phyloP scores from a whole-genome alignment of 768 basidiomycete species.

The Pleurotus eryngii region DNA sequence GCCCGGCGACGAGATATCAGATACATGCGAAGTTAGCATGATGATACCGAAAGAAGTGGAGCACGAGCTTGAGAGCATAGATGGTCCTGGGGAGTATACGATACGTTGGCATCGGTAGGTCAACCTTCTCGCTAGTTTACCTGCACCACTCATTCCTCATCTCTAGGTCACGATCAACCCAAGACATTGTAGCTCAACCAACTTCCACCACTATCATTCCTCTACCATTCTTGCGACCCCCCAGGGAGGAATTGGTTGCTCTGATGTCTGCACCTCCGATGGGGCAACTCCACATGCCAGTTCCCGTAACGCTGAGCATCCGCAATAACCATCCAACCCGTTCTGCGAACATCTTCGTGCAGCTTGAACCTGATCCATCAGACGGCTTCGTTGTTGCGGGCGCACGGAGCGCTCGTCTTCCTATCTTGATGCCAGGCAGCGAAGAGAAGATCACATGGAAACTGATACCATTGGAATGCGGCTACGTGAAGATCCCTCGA shows the following conservation, averaged over 20 bases:
- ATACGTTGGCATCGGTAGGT: constrained; percentile 64
- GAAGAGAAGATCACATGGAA: constrained; percentile 68
- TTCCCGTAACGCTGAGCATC: constrained; percentile 52
- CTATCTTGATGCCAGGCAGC: constrained; percentile 69
- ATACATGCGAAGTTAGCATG: constrained; percentile 51
- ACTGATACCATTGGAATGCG: constrained; percentile 73
- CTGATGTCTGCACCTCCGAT: constrained; percentile 59
- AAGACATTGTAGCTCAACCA: constrained; percentile 36
- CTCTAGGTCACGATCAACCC: constrained; percentile 41
- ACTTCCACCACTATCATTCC: constrained; percentile 45
- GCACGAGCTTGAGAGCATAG: constrained; percentile 28
- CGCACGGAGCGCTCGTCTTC: constrained; percentile 59
- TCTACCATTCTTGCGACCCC: constrained; percentile 62
- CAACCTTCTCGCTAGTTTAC: constrained; percentile 4
- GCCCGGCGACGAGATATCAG: constrained; percentile 61
- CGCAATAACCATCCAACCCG: constrained; percentile 64
- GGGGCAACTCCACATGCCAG: constrained; percentile 61
- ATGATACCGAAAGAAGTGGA: constrained; percentile 36
- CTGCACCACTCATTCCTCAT: not conserved
- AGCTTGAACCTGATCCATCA: constrained; percentile 63
- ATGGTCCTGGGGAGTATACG: constrained; percentile 56
- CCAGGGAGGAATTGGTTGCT: constrained; percentile 61
- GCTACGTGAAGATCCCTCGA: constrained; percentile 56
- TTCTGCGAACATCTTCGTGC: constrained; percentile 67
- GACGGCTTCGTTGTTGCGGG: constrained; percentile 86